Evolutionary conservation across 345 rosid species (phyloP).

Genomic region (Salix suchowensis): DNA sequence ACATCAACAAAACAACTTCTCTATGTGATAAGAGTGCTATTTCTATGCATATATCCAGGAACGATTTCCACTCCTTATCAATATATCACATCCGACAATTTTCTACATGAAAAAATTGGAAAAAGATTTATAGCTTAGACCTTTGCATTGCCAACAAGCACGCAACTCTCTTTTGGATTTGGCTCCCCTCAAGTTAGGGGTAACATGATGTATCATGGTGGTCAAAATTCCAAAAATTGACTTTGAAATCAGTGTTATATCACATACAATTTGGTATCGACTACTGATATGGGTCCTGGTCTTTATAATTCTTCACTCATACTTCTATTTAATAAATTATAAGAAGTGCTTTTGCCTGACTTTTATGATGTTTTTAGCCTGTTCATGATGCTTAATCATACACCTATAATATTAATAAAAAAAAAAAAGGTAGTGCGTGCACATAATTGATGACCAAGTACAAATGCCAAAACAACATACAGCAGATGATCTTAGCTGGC

Average conservation of each 20-base stretch:
- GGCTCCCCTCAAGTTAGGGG: neutral
- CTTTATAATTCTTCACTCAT: neutral
- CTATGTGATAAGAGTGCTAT: too few relatives aligned
- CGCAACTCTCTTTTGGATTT: neutral
- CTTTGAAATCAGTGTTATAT: neutral
- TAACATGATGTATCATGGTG: too few relatives aligned
- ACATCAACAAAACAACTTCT: too few relatives aligned
- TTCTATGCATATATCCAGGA: too few relatives aligned
- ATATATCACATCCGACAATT: neutral
- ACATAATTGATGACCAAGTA: slow-evolving; percentile 5
- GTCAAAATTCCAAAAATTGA: too few relatives aligned
- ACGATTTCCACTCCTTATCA: too few relatives aligned
- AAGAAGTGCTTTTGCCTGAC: neutral
- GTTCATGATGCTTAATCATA: neutral
- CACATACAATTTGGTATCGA: neutral
- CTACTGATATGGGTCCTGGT: neutral
- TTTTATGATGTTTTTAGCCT: neutral
- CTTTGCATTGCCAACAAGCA: neutral
- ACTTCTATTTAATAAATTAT: neutral
- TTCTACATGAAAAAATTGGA: neutral
- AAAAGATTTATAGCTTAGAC: neutral
- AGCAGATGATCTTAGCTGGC: slow-evolving; percentile 91
- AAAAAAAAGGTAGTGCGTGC: neutral
- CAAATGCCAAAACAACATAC: slow-evolving; percentile 45
- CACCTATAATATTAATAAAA: neutral